phyloP scores from a whole-genome alignment of 306 rosid species.

The Trifolium dubium region DNA sequence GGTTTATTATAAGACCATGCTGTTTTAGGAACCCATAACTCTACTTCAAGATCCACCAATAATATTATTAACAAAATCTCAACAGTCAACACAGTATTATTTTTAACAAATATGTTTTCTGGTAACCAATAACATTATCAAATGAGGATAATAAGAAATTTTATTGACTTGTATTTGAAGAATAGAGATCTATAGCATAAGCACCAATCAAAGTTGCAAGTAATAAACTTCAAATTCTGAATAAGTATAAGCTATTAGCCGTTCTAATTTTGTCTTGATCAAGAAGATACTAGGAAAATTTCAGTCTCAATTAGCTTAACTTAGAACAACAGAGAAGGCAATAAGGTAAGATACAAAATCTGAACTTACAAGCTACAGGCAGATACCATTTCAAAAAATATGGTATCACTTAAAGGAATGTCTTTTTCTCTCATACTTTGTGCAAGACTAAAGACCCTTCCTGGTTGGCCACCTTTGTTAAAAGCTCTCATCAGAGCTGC shows the following conservation, averaged over 20 bases:
- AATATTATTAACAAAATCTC: conserved; percentile 18
- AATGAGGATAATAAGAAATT: conserved; percentile 17
- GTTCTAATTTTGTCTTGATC: conserved; percentile 36
- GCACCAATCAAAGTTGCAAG: conserved; percentile 20
- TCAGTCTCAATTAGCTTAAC: conserved; percentile 30
- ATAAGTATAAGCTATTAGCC: conserved; percentile 23
- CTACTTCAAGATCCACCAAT: conserved; percentile 28
- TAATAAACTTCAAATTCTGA: conserved; percentile 15
- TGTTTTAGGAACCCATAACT: background rate
- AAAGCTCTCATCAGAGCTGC: conserved; percentile 86
- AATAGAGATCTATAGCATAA: conserved; percentile 13
- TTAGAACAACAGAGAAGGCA: conserved; percentile 24
- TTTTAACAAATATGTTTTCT: background rate
- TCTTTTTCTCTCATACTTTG: conserved; percentile 76
- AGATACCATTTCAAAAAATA: conserved; percentile 82
- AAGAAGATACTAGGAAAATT: conserved; percentile 31
- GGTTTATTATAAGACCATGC: conserved; percentile 18
- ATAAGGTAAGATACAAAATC: conserved; percentile 27
- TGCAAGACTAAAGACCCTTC: conserved; percentile 76
- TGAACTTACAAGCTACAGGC: conserved; percentile 90
- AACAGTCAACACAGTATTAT: conserved; percentile 16
- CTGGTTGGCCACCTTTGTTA: conserved; percentile 82
- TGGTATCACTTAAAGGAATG: conserved; percentile 75
- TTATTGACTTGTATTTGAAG: conserved; percentile 13
- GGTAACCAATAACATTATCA: background rate